Evolutionary conservation across 441 rosid species (phyloP).

Genomic region (Isatis lusitanica): DNA sequence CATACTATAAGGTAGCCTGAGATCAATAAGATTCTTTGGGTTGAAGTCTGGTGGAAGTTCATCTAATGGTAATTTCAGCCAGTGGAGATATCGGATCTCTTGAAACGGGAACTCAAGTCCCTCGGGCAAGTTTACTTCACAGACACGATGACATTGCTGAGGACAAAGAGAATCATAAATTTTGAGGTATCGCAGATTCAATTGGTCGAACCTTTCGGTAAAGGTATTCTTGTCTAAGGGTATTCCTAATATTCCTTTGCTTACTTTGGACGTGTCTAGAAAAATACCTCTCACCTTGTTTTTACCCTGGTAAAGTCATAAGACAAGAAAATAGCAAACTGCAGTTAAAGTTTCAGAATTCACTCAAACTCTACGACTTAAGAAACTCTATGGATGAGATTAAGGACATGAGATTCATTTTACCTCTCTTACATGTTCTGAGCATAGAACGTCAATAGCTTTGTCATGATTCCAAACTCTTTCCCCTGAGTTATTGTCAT

Average conservation of each 20-base stretch:
- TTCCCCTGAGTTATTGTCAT: neutral
- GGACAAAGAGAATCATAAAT: constrained; percentile 16
- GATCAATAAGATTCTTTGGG: too few species aligned
- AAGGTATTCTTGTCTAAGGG: neutral
- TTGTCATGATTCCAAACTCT: neutral
- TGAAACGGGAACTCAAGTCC: neutral
- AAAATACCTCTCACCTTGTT: constrained; percentile 10
- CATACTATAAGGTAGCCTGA: too few species aligned
- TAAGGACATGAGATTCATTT: neutral
- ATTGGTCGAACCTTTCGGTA: neutral
- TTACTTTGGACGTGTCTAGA: neutral
- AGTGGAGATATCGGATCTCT: neutral
- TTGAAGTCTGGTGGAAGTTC: too few species aligned
- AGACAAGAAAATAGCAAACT: neutral
- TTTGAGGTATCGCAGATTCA: constrained; percentile 9
- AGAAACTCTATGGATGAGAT: neutral
- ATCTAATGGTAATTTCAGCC: too few species aligned
- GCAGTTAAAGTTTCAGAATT: too few species aligned
- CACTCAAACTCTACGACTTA: too few species aligned
- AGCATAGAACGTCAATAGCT: neutral
- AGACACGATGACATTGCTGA: neutral
- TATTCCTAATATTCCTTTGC: neutral
- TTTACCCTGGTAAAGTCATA: neutral
- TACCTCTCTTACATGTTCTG: neutral
- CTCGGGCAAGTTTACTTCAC: constrained; percentile 1